A percentile compares a stretch with the other conserved stretches of the same genome.
These are phyloP conservation scores for Phytophthora citrophthora DNA, from an alignment of 352 stramenopile genomes.

Conservation along the genomic window DNA sequence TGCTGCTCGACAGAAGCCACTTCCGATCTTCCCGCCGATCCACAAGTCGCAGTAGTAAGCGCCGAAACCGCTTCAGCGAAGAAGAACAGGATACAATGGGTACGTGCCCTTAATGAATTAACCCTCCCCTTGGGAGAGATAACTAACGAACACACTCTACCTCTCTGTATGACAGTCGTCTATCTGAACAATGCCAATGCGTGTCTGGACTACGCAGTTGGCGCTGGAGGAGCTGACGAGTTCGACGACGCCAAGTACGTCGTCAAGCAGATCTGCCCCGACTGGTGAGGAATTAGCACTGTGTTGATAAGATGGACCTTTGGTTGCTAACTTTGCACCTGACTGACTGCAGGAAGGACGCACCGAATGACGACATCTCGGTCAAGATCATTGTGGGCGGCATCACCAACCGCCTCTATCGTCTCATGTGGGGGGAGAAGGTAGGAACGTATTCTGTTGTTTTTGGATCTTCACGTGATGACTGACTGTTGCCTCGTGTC, in stretches of 20 bases:
- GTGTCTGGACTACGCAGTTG: conserved; percentile 77
- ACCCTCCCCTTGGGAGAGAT: background rate
- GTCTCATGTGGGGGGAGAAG: conserved; percentile 72
- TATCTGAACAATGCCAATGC: conserved; percentile 85
- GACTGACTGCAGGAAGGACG: conserved; percentile 47
- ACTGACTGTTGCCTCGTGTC: background rate
- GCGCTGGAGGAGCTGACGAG: conserved; percentile 64
- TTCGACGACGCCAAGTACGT: conserved; percentile 86
- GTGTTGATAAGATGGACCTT: background rate
- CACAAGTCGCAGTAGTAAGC: conserved; percentile 1
- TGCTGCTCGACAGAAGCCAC: conserved; percentile 39
- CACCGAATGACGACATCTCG: conserved; percentile 62
- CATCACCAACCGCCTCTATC: conserved; percentile 95
- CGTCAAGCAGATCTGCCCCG: conserved; percentile 64
- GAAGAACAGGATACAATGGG: conserved; percentile 21
- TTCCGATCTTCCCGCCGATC: conserved; percentile 25
- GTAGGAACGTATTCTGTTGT: conserved; percentile 10
- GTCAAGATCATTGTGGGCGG: conserved; percentile 90
- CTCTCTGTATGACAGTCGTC: conserved; percentile 42
- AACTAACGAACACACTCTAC: background rate
- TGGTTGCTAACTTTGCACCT: conserved; percentile 10
- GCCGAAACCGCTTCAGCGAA: conserved; percentile 2
- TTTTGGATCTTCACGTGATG: background rate
- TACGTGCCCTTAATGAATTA: background rate
- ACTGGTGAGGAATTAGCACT: conserved; percentile 48